phyloP scores from a whole-genome alignment of 2,329 filamentous ascomycete species.

The Chaetothyriales sp. region DNA sequence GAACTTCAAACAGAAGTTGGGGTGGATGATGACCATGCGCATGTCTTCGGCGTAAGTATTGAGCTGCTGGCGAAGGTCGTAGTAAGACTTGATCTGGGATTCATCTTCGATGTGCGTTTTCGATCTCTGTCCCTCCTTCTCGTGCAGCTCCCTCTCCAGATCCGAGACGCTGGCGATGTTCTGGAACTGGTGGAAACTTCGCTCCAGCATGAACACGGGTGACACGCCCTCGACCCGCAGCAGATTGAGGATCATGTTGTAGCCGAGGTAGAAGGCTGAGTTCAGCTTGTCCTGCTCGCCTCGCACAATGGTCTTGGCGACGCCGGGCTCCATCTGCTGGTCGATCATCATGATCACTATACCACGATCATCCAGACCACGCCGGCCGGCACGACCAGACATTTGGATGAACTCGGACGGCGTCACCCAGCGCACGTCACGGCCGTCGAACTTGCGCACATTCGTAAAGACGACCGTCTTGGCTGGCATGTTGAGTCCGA shows the following conservation, averaged over 20 bases:
- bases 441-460: conserved; percentile 88
- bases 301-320: conserved; percentile 89
- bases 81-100: conserved; percentile 82
- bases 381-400: conserved; percentile 90
- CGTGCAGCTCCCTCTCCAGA: conserved; percentile 69
- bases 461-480: conserved; percentile 99
- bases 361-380: conserved; percentile 92
- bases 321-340: conserved; percentile 84
- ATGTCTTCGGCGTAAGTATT: conserved; percentile 77
- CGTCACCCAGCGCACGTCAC: conserved; percentile 66
- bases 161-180: conserved; percentile 76
- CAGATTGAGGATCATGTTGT: conserved; percentile 98
- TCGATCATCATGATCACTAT: conserved; percentile 99
- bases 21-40: conserved; percentile 81
- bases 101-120: conserved; percentile 72
- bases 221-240: conserved; percentile 98
- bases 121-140: conserved; percentile 62
- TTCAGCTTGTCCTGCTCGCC: conserved; percentile 95
- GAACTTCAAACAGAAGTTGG: conserved; percentile 71
- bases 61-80: conserved; percentile 73
- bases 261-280: conserved; percentile 92
- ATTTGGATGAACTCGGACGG: conserved; percentile 97
- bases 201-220: conserved; percentile 96
- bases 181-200: conserved; percentile 97
- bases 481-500: conserved; percentile 96